Conservation (phyloP, 495 filamentous ascomycete species). For the Annulohypoxylon moriforme region DNA sequence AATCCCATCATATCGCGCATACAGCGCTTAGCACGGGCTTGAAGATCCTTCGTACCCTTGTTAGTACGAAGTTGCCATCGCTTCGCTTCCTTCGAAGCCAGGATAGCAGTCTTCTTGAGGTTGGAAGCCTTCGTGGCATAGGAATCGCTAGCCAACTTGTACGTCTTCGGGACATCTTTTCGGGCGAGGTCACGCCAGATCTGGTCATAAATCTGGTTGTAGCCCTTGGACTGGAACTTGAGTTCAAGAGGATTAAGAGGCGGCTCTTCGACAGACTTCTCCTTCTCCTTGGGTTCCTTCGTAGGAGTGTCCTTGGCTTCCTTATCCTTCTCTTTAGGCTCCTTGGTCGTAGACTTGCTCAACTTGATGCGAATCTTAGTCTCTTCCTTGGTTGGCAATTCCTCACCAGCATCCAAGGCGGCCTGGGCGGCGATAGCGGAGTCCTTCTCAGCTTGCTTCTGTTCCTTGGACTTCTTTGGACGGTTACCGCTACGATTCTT, state of each 20-base stretch:
- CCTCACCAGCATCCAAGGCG: slow-evolving; percentile 84
- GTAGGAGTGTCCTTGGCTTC: slow-evolving; percentile 52
- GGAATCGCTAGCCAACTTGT: slow-evolving; percentile 83
- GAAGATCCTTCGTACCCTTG: slow-evolving; percentile 97
- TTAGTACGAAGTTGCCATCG: slow-evolving; percentile 98
- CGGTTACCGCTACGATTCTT: slow-evolving; percentile 75
- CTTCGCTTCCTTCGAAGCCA: slow-evolving; percentile 96
- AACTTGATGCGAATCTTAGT: slow-evolving; percentile 69
- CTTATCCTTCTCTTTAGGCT: slow-evolving; percentile 59
- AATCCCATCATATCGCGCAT: slow-evolving; percentile 99
- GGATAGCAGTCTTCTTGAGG: slow-evolving; percentile 94
- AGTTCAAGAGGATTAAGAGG: slow-evolving; percentile 58
- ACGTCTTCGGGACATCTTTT: slow-evolving; percentile 93
- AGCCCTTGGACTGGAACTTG: slow-evolving; percentile 87
- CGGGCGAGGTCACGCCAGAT: slow-evolving; percentile 95
- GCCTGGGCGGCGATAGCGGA: slow-evolving; percentile 88
- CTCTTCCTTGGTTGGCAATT: slow-evolving; percentile 77
- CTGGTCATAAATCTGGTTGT: slow-evolving; percentile 97
- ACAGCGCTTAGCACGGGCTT: slow-evolving; percentile 93
- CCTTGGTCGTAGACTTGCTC: slow-evolving; percentile 60
- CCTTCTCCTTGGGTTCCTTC: slow-evolving; percentile 75
- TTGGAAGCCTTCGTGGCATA: slow-evolving; percentile 88
- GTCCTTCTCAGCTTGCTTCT: slow-evolving; percentile 96
- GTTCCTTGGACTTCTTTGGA: slow-evolving; percentile 91
- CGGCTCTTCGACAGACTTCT: slow-evolving; percentile 68